A percentile compares a stretch with the other conserved stretches of the same genome.
phyloP scores from a whole-genome alignment of 2,329 filamentous ascomycete species.

The Incumbomyces lentus region DNA sequence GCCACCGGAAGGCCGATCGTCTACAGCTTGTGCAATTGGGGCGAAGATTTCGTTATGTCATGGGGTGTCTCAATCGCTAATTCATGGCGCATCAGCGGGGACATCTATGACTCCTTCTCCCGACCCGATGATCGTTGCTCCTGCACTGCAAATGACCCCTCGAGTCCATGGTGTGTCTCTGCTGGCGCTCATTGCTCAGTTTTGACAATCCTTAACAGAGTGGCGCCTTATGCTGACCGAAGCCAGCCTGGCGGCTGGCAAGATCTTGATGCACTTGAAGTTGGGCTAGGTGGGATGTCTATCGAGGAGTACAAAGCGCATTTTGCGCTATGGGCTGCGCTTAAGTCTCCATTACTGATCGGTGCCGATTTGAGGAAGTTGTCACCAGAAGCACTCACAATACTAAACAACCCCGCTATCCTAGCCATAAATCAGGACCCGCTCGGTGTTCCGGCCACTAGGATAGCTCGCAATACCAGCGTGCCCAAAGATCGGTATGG shows the following conservation, averaged over 20 bases:
- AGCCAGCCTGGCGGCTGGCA: constrained; percentile 37
- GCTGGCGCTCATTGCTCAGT: constrained; percentile 40
- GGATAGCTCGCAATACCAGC: constrained; percentile 37
- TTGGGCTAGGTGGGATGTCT: constrained; percentile 34
- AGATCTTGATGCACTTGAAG: constrained; percentile 29
- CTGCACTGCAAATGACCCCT: constrained; percentile 23
- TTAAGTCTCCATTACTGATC: constrained; percentile 39
- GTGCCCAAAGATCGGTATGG: constrained; percentile 33
- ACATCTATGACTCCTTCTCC: constrained; percentile 39
- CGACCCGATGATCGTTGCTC: constrained; percentile 34
- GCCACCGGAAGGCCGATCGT: constrained; percentile 36
- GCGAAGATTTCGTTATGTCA: constrained; percentile 38
- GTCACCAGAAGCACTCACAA: constrained; percentile 32
- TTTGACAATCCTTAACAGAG: constrained; percentile 42
- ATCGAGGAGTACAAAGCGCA: constrained; percentile 31
- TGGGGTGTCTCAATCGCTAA: constrained; percentile 40
- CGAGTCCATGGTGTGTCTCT: constrained; percentile 32
- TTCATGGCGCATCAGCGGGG: constrained; percentile 38
- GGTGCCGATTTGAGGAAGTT: constrained; percentile 34
- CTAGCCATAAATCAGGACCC: constrained; percentile 41
- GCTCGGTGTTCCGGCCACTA: constrained; percentile 30
- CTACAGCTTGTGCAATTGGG: constrained; percentile 43
- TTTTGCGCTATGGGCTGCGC: constrained; percentile 39
- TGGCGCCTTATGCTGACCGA: constrained; percentile 32
- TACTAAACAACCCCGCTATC: constrained; percentile 39